A percentile compares a stretch with the other conserved stretches of the same genome.
phyloP scores from a whole-genome alignment of 129 eudicot species.

The Arctium minus region DNA sequence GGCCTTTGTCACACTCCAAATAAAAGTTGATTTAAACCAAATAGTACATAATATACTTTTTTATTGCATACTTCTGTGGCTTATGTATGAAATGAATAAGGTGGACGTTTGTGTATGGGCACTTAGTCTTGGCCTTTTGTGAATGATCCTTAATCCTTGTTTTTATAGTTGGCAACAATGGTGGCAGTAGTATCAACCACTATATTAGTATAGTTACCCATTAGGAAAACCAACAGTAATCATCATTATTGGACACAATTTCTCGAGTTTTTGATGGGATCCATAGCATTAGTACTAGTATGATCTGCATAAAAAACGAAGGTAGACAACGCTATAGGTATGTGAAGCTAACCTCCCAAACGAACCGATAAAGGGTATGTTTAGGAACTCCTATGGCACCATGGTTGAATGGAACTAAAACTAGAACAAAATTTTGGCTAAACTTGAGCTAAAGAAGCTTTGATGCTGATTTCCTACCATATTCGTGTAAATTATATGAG shows the following conservation, averaged over 20 bases:
- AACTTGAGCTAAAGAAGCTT: background rate
- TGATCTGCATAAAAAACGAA: background rate
- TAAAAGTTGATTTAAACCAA: conserved; percentile 11
- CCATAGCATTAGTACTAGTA: background rate
- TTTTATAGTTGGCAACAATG: background rate
- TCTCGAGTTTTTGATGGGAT: background rate
- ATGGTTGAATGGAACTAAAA: background rate
- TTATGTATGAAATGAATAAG: conserved; percentile 21
- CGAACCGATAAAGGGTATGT: background rate
- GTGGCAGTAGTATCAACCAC: conserved; percentile 34
- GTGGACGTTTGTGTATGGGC: conserved; percentile 34
- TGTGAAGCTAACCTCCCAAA: background rate
- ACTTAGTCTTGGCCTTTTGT: conserved; percentile 21
- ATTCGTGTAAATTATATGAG: background rate
- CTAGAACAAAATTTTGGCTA: background rate
- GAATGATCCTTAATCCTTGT: conserved; percentile 6
- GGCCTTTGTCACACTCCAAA: conserved; percentile 22
- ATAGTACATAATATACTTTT: conserved; percentile 1
- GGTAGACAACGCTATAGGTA: background rate
- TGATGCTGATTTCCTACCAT: background rate
- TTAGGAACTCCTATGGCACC: background rate
- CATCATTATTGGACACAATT: conserved; percentile 8
- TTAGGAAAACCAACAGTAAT: conserved; percentile 16
- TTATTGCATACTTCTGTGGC: conserved; percentile 27
- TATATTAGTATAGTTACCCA: conserved; percentile 32